Conservation (phyloP, 1,139 yeast genomes). For the Nakaseomyces glabratus region DNA sequence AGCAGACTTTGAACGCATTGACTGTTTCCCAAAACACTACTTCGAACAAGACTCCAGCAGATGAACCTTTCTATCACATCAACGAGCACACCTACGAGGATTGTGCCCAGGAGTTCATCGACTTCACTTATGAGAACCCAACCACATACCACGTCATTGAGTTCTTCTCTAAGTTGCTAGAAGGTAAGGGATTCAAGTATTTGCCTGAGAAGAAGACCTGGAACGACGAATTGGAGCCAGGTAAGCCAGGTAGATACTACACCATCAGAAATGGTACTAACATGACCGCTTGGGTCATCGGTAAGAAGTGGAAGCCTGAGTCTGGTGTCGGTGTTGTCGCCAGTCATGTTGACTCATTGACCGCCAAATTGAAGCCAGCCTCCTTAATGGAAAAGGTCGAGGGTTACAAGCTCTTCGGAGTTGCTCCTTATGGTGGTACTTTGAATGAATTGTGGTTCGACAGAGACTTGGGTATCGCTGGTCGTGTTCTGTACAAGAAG, state of each 20-base stretch:
- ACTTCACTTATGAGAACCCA: conserved; percentile 52
- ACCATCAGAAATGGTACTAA: conserved; percentile 50
- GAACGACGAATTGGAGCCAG: conserved; percentile 25
- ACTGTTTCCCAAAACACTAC: conserved; percentile 8
- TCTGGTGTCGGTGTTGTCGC: conserved; percentile 54
- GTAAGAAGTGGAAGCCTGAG: conserved; percentile 46
- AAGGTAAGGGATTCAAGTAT: conserved; percentile 44
- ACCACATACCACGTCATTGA: conserved; percentile 53
- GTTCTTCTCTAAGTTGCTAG: conserved; percentile 37
- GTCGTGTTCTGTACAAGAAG: conserved; percentile 43
- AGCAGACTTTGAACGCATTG: conserved; percentile 22
- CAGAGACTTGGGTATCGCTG: conserved; percentile 61
- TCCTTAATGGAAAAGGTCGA: conserved; percentile 41
- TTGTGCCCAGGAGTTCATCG: conserved; percentile 44
- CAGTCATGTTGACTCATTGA: conserved; percentile 51
- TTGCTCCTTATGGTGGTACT: conserved; percentile 59
- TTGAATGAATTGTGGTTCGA: conserved; percentile 51
- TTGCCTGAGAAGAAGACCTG: conserved; percentile 45
- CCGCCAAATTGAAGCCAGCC: conserved; percentile 50
- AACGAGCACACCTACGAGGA: conserved; percentile 29
- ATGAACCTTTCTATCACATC: conserved; percentile 4
- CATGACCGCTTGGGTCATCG: conserved; percentile 49
- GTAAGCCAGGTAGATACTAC: conserved; percentile 39
- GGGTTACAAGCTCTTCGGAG: conserved; percentile 56
- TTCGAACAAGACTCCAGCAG: background rate